phyloP scores from a whole-genome alignment of 1,139 yeast species.

The Blastobotrys ciferrii region DNA sequence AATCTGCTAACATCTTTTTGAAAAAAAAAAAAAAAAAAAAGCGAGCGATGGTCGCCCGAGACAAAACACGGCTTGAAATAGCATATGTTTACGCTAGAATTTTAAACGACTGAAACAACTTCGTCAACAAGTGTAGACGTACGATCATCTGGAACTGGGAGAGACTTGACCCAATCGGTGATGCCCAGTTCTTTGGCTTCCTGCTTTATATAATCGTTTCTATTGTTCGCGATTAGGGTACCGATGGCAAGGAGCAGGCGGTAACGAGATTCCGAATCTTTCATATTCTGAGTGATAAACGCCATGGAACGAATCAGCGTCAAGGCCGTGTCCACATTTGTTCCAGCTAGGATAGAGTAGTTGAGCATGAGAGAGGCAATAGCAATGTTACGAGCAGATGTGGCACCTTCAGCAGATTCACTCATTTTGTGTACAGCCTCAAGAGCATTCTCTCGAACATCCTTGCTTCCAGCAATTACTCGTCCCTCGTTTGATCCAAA shows the following conservation, averaged over 20 bases:
- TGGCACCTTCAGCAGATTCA: constrained; percentile 18
- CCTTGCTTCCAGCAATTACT: constrained; percentile 35
- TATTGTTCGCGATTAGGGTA: constrained; percentile 33
- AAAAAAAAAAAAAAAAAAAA: no score
- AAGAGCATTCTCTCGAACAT: constrained; percentile 31
- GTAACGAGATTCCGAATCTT: constrained; percentile 50
- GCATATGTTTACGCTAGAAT: no score
- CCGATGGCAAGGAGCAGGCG: constrained; percentile 57
- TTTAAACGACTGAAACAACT: constrained; percentile 3
- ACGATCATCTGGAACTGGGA: constrained; percentile 8
- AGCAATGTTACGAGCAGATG: constrained; percentile 40
- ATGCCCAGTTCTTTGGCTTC: constrained; percentile 18
- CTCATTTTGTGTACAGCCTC: constrained; percentile 34
- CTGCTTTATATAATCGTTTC: constrained; percentile 14
- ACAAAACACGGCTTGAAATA: no score
- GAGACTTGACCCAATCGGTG: constrained; percentile 11
- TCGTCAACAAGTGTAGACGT: constrained; percentile 8
- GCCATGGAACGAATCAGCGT: constrained; percentile 33
- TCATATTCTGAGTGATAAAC: constrained; percentile 21
- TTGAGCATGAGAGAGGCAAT: constrained; percentile 55
- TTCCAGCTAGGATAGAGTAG: constrained; percentile 42
- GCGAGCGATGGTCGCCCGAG: no score
- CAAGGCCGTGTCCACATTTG: constrained; percentile 26
- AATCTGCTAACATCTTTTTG: no score
- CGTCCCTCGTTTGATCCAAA: constrained; percentile 48